Base-by-base conservation (phyloP, 1,284 basidiomycete species). In the Ustilago crameri region DNA sequence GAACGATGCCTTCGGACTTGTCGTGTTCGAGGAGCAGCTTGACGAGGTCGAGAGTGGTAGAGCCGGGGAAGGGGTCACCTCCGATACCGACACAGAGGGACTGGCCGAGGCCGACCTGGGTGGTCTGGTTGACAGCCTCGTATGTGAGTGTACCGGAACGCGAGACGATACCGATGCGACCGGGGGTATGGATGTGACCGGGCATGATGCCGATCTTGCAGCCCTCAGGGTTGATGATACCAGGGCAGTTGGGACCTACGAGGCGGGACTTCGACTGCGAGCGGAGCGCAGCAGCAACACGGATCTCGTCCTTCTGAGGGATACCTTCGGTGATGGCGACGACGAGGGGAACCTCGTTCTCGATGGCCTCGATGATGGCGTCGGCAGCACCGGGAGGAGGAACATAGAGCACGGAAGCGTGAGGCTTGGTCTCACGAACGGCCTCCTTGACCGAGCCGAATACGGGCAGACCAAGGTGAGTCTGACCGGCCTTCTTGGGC, bases 121-220 rank as follows among this genome's bases (percentile, higher is more conserved):
- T 98, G 47, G 96, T 98, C 86, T 98, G 93, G 45, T 90, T 79
- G 42, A 81, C 79, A 2, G 82, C 81, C 53, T 81, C 78, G 75
- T 83, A 82, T 32, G 81, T 82, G 26, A 83, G 63, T 4, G 80
- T 82, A 27, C 80, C 80, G 40, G 80, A 82, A 24, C 80, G 80
- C 24, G 77, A 98, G 56, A 98, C 96, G 77, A 99, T 95, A 77
- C 93, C 93, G 61, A 52, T 80, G 46, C 91, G 93, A 57, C 95
- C 95, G 56, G 95, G 93, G 73, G 86, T 92, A 87, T 98, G 95
- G 78, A 98, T 95, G 83, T 96, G 93, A 40, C 95, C 95, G 24
- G 96, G 96, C 87, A 98, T 95, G 84, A 99, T 99, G 67, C 96
- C 96, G 90, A 99, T 98, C 87, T 98, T 98, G 88, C 96, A 99